Base-by-base conservation (phyloP, 2,329 filamentous ascomycete genomes). In the Byssoonygena ceratinophila region DNA sequence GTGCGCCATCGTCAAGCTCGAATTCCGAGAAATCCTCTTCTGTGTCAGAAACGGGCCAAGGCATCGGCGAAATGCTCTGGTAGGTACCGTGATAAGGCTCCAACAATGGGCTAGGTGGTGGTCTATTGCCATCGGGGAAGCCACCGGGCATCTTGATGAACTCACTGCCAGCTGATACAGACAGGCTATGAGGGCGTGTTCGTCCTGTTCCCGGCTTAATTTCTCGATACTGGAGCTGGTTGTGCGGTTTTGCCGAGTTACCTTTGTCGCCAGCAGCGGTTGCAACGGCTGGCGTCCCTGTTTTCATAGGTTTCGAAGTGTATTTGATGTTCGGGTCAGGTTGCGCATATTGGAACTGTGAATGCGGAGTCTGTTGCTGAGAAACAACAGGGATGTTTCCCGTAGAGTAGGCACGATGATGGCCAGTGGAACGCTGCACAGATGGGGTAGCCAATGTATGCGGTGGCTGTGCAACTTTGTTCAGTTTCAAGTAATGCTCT, bases 11-110 rank as follows among this genome's bases (percentile, higher is more conserved):
- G 12, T 74, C 61, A 8, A 67, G 66, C 52, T 78, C 75, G 8
- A 79, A 55, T 54, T 78, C 72, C 23, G 73, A 74, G 23, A 77
- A 64, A 20, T 80, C 78, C 8, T 81, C 74, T 32, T 77, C 73
- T 27, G 74, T 68, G 45, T 73, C 81, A 63, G 61, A 83, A 22
- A 67, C 74, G 60, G 90, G 87, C 0, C 89, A 89, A 0, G 90
- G 90, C 87, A 96, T 95, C 0, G 91, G 90, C 0, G 90, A 95
- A 61, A 94, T 86, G 54, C 87, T 87, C 68, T 97, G 91, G 62
- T 94, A 97, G 0, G 90, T 95, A 36, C 91, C 91, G 57, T 84
- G 85, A 69, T 97, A 97, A 0, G 92, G 84, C 69, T 97, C 91
- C 1, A 95, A 79, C 46, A 97, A 75, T 0, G 91, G 92, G 57